A percentile compares a stretch with the other conserved stretches of the same genome.
phyloP scores from a whole-genome alignment of 306 rosid genomes.

The Rosa rugosa region DNA sequence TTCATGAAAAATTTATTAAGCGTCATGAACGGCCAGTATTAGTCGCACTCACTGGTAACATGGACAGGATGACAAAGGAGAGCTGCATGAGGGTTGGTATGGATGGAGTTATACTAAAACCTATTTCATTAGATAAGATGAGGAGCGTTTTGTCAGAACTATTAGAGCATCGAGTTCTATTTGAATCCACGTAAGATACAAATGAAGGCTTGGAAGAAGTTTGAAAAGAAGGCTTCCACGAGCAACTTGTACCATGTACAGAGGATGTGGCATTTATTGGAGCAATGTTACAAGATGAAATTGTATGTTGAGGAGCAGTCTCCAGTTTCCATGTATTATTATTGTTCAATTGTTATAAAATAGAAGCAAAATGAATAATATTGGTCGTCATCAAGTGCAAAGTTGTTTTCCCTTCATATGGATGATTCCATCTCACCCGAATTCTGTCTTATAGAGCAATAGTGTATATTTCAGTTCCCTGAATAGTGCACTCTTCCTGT shows the following conservation, averaged over 20 bases:
- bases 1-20: conserved; percentile 64
- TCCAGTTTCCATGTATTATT: not conserved
- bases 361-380: conserved; percentile 6
- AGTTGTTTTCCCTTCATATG: too few species aligned
- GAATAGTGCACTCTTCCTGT: not conserved
- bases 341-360: not conserved
- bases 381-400: too few species aligned
- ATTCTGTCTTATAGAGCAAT: too few species aligned
- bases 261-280: not conserved
- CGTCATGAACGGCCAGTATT: conserved; percentile 70
- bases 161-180: conserved; percentile 67
- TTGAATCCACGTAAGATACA: conserved; percentile 45
- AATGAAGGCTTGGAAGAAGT: too few species aligned
- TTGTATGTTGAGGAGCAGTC: not conserved
- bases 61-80: conserved; percentile 68
- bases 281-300: not conserved
- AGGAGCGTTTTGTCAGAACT: conserved; percentile 67
- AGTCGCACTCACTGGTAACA: conserved; percentile 78
- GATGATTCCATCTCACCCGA: too few species aligned
- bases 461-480: too few species aligned
- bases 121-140: conserved; percentile 91
- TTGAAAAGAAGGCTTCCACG: not conserved
- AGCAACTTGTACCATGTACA: not conserved
- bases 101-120: conserved; percentile 77
- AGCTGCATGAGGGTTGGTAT: conserved; percentile 82